Evolutionary conservation across 179 eudicot genomes (phyloP), one percentile per base, ranked within the genome.

Genomic region (Silene coronaria): DNA sequence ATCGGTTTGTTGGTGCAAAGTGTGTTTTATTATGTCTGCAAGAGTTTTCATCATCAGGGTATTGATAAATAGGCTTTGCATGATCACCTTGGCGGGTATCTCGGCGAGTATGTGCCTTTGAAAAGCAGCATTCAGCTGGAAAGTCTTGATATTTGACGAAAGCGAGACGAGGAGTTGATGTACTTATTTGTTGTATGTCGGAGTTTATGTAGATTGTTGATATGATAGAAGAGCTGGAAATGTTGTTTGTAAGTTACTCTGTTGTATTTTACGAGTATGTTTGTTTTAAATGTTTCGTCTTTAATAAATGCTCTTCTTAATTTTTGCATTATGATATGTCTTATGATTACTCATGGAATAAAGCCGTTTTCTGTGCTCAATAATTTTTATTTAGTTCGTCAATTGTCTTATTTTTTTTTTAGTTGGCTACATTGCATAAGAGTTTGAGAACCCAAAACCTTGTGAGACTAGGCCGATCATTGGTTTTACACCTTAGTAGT

Each of bases 51-150:
- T 76, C 91, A 90, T 78, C 91, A 93, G 64, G 89, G 86, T 32
- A 93, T 93, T 42, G 98, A 91, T 78, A 93, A 93, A 83, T 83
- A 77, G 24, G 96, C 93, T 22, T 76, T 91, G 48, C 86, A 88
- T 74, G 93, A 93, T 84, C 98, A 93, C 72, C 91, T 93, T 51
- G 98, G 98, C 51, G 98, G 97, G 1, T 91, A 93, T 81, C 89
- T 93, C 22, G 98, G 98, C 5, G 98, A 93, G 76, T 91, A 93
- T 76, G 98, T 93, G 80, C 98, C 97, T 75, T 93, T 93, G 24
- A 93, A 93, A 79, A 94, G 98, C 85, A 89, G 87, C 85, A 84
- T 94, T 84, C 98, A 94, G 84, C 79, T 94, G 88, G 96, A 94
- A 76, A 88, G 82, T 76, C 78, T 92, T 30, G 82, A 82, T 70